Conservation (phyloP, 2,329 filamentous ascomycete species). For the Aspergillus puulaauensis region DNA sequence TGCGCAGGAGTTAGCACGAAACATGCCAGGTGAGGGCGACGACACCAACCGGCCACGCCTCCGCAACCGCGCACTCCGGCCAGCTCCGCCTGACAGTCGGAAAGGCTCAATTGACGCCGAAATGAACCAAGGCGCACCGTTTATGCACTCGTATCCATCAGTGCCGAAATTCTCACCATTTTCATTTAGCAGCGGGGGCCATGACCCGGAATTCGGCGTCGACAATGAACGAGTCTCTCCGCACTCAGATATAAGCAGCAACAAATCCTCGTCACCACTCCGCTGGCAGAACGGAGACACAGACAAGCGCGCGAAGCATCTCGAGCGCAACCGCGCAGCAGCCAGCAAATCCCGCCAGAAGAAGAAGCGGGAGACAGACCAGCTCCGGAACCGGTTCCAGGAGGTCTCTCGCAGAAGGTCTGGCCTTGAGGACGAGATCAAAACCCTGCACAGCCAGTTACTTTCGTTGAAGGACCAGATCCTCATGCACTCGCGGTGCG, state of each 20-base stretch:
- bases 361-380: conserved; percentile 59
- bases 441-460: conserved; percentile 37
- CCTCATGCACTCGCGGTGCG: conserved; percentile 40
- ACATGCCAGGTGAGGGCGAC: background rate
- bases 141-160: background rate
- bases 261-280: background rate
- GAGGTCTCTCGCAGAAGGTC: conserved; percentile 37
- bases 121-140: background rate
- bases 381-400: conserved; percentile 46
- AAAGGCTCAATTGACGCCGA: background rate
- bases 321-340: conserved; percentile 60
- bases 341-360: conserved; percentile 62
- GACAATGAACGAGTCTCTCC: background rate
- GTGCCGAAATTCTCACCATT: background rate
- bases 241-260: background rate
- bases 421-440: conserved; percentile 32
- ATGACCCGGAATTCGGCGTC: background rate
- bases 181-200: background rate
- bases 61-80: background rate
- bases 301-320: conserved; percentile 50
- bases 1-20: background rate
- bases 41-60: background rate
- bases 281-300: background rate
- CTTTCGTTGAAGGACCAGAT: conserved; percentile 42
- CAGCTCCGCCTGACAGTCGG: background rate